Percentiles rank a stretch among this genome's conserved stretches.
Evolutionary conservation across 192 early-diverging fungal genomes (phyloP).

Genomic region (Pilobolus umbonatus): DNA sequence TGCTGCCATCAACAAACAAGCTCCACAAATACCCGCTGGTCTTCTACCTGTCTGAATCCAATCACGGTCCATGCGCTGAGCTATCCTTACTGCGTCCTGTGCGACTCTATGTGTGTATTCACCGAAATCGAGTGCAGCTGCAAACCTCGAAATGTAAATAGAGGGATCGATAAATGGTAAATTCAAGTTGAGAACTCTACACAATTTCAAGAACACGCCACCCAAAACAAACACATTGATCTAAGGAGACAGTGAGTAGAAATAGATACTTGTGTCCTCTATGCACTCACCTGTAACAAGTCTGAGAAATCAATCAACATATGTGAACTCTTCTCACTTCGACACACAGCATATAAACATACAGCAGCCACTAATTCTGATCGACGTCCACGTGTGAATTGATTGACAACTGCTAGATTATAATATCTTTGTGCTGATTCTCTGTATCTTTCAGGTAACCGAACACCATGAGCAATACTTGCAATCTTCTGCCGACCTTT

Average conservation of each 20-base stretch:
- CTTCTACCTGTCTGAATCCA: conserved; percentile 89
- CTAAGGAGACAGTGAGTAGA: conserved; percentile 22
- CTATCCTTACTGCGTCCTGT: conserved; percentile 74
- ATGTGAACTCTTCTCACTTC: conserved; percentile 76
- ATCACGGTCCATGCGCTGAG: conserved; percentile 88
- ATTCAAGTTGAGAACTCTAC: conserved; percentile 53
- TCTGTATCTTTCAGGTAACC: conserved; percentile 66
- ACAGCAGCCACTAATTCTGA: conserved; percentile 74
- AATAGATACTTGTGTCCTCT: not conserved
- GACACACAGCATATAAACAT: conserved; percentile 89
- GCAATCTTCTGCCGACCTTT: conserved; percentile 68
- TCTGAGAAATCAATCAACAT: conserved; percentile 98
- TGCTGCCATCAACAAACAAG: conserved; percentile 83
- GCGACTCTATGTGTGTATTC: conserved; percentile 75
- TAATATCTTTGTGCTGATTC: conserved; percentile 84
- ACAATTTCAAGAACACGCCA: conserved; percentile 73
- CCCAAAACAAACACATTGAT: conserved; percentile 88
- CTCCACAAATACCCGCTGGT: conserved; percentile 93
- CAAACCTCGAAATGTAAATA: conserved; percentile 90
- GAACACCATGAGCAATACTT: conserved; percentile 65
- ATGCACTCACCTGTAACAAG: conserved; percentile 56
- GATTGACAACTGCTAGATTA: conserved; percentile 73
- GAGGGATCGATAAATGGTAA: conserved; percentile 85
- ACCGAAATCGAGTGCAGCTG: conserved; percentile 85
- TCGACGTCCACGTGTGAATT: conserved; percentile 81